Base-by-base conservation (phyloP, 306 rosid genomes). In the Pyrus communis region DNA sequence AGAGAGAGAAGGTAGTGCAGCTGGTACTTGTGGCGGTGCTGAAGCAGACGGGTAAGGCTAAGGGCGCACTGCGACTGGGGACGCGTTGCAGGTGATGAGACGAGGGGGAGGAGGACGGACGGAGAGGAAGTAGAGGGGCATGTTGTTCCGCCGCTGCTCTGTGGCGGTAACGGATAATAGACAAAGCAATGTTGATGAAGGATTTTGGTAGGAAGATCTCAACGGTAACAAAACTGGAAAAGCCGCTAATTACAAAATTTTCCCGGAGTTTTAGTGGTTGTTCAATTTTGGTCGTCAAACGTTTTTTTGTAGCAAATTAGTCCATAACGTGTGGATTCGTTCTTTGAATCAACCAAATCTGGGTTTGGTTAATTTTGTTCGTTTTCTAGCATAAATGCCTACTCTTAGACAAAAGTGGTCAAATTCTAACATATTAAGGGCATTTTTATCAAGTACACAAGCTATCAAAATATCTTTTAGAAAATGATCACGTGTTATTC, bases 131-230 rank as follows among this genome's bases (percentile, higher is more conserved):
- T 86, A 85, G 75, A 85, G 86, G 27, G 76, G 83, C 97, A 86
- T 57, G 25, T 83, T 40, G 67, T 33, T 31, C 51, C 51, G 30
- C 51, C 31, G 23, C 11, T 42, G 64, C 67, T 17, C 45, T 1
- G 60, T 82, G 86, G 87, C 87, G 93, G 91, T 90, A 91, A 81
- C 62, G 89, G 91, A 89, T 85, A 84, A 70, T 18, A 18, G 18
- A 22, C 33, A 15, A 0, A 58, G 9, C 12, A 6, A 22, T 1
- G 18, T 7, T 21, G 55, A 38, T 63, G 23, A 45, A 55, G 42
- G 68, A 57, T 70, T 43, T 19, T 4, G 69, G 69, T 28, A 74
- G 9, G 57, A 65, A 65, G 66, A 55, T 70, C 69, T 52, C 13
- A 15, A 70, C 49, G 30, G 74, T 45, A 9, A 35, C 0, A 15